These are phyloP conservation scores for Penicillium sp. DNA, from an alignment of 2,329 filamentous ascomycete species.

Conservation along the genomic window DNA sequence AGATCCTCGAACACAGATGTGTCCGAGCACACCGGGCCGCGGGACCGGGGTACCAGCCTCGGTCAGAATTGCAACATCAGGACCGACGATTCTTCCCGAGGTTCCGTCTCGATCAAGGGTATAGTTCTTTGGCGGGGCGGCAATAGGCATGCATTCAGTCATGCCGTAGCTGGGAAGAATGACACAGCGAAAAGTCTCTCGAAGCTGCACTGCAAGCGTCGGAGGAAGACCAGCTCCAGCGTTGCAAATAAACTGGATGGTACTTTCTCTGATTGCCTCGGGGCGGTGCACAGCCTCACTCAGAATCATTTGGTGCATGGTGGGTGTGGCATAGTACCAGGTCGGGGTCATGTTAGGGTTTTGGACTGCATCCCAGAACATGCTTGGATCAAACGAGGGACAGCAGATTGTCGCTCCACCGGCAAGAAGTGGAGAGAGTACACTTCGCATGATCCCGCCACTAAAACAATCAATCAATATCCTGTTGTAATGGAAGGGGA, in stretches of 20 bases:
- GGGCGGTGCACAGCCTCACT: constrained; percentile 41
- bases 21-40: constrained; percentile 37
- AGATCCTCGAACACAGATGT: constrained; percentile 49
- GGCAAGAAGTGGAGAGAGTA: constrained; percentile 52
- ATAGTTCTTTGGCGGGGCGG: constrained; percentile 51
- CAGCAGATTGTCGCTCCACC: constrained; percentile 53
- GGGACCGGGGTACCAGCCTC: constrained; percentile 37
- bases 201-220: constrained; percentile 46
- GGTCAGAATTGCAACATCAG: constrained; percentile 46
- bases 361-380: constrained; percentile 53
- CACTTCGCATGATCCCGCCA: constrained; percentile 51
- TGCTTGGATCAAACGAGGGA: constrained; percentile 49
- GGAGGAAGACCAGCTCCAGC: constrained; percentile 51
- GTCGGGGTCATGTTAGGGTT: constrained; percentile 41
- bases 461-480: too few relatives aligned
- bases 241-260: constrained; percentile 52
- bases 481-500: not conserved
- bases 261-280: constrained; percentile 40
- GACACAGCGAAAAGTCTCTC: constrained; percentile 48
- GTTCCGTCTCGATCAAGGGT: constrained; percentile 49
- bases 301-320: constrained; percentile 53
- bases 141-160: constrained; percentile 57
- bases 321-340: constrained; percentile 56
- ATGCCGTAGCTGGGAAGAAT: constrained; percentile 55
- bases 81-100: constrained; percentile 49